These are phyloP conservation scores for Pelargonium australe DNA, from an alignment of 441 rosid genomes.

Conservation along the genomic window DNA sequence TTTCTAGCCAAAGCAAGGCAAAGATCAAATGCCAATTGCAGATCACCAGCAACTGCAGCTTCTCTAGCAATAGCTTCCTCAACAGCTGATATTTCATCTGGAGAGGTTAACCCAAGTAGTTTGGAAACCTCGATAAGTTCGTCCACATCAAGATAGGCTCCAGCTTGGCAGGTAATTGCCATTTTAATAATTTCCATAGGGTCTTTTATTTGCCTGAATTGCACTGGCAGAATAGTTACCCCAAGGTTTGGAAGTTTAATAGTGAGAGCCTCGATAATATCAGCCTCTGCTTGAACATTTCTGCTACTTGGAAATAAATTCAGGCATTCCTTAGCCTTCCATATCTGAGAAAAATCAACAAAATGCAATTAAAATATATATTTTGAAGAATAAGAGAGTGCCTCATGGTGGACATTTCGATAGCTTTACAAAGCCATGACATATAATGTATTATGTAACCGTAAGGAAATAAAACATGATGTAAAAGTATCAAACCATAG, in stretches of 20 bases:
- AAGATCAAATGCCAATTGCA: conserved; percentile 94
- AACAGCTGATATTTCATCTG: conserved; percentile 68
- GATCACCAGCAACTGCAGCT: conserved; percentile 96
- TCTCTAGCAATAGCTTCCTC: conserved; percentile 99
- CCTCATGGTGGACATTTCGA: background rate
- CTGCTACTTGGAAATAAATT: conserved; percentile 78
- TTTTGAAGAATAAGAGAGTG: background rate
- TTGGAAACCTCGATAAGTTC: conserved; percentile 90
- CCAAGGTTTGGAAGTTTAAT: conserved; percentile 92
- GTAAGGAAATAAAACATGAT: background rate
- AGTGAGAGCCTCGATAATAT: conserved; percentile 77
- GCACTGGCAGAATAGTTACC: conserved; percentile 82
- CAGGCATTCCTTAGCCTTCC: conserved; percentile 97
- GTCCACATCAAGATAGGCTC: conserved; percentile 86
- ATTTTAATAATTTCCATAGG: conserved; percentile 95
- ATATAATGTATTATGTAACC: background rate
- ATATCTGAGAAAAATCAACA: conserved; percentile 52
- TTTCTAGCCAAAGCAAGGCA: conserved; percentile 78
- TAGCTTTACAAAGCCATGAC: background rate
- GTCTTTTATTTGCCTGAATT: conserved; percentile 90
- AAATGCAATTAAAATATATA: conserved; percentile 8
- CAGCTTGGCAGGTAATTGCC: conserved; percentile 87
- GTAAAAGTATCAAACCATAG: conserved; percentile 7
- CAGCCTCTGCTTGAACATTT: conserved; percentile 75
- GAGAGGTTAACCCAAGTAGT: conserved; percentile 82